Evolutionary conservation across 805 yeast genomes (phyloP), one percentile per base, ranked within the genome.

Genomic region (Candida lessepsii): DNA sequence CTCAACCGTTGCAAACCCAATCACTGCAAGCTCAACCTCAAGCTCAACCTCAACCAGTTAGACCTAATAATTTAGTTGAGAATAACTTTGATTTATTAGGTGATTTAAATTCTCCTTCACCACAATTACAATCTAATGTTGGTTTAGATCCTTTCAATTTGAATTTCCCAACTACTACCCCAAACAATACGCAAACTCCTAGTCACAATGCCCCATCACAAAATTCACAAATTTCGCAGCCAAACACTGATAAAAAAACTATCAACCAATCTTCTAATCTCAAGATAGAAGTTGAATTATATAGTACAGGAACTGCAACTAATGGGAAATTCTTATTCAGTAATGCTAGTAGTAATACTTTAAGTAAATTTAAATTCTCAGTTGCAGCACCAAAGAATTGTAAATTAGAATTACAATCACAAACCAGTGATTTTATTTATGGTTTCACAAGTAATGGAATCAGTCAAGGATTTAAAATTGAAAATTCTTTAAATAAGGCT

Each of bases 311-410:
- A 18, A 57, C 63, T 1, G 56, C 38, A 9, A 50, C 77, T 27
- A 57, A 58, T 19, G 73, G 84, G 7, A 67, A 66, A 24, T 70
- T 78, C 8, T 56, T 60, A 37, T 74, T 81, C 51, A 71, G 84
- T 36, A 84, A 83, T 60, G 45, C 65, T 7, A 63, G 70, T 34
- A 52, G 69, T 31, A 49, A 66, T 6, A 58, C 75, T 11, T 58
- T 84, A 24, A 59, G 73, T 6, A 70, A 73, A 42, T 58, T 86
- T 31, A 75, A 77, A 44, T 77, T 83, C 49, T 68, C 79, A 54
- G 59, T 84, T 27, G 93, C 95, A 0, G 88, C 81, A 23, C 87
- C 95, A 39, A 81, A 80, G 52, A 54, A 73, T 6, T 74, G 81
- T 53, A 67, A 67, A 36, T 67, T 86, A 47, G 71, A 67, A 38